phyloP scores from a whole-genome alignment of 225 moss, liverwort and hornwort species.

The Thuidium tamariscinum region DNA sequence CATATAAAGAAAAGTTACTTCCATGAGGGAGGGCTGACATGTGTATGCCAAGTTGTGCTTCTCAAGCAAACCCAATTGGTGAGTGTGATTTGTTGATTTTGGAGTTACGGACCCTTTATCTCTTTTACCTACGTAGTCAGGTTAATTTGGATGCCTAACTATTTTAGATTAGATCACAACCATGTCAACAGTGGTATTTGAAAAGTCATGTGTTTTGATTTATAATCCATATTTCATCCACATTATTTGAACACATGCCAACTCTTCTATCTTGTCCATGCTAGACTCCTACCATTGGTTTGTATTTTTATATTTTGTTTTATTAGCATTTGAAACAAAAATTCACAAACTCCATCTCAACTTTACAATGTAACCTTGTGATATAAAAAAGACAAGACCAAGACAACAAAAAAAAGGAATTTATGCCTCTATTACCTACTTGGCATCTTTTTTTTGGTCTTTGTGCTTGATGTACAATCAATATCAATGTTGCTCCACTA shows the following conservation, averaged over 20 bases:
- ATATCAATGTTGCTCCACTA: not conserved
- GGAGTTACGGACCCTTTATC: not conserved
- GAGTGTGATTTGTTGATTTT: not conserved
- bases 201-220: not conserved
- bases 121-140: not conserved
- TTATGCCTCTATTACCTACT: too few relatives aligned
- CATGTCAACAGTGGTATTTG: not conserved
- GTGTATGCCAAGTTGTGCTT: not conserved
- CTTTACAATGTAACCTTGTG: too few relatives aligned
- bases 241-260: not conserved
- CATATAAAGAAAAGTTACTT: conserved; percentile 8
- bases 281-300: too few relatives aligned
- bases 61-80: not conserved
- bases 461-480: too few relatives aligned
- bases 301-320: too few relatives aligned
- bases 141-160: not conserved
- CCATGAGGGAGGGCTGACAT: not conserved
- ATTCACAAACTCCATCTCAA: too few relatives aligned
- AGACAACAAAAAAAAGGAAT: too few relatives aligned
- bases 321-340: too few relatives aligned
- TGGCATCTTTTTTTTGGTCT: too few relatives aligned
- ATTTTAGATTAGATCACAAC: not conserved
- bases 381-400: too few relatives aligned
- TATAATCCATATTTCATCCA: not conserved
- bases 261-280: not conserved